Base-by-base conservation (phyloP, 2,329 filamentous ascomycete genomes). In the Xylaria sp. region DNA sequence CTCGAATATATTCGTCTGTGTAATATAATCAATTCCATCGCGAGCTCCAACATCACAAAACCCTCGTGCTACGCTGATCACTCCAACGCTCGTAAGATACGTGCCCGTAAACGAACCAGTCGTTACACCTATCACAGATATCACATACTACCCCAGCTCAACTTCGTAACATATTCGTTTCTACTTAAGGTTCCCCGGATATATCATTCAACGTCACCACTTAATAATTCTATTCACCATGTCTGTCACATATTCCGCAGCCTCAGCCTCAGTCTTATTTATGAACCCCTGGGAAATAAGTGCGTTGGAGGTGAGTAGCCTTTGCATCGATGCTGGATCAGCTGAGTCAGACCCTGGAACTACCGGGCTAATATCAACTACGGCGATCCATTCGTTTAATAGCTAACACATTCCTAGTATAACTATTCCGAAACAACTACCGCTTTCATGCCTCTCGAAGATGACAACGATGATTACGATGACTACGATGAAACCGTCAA, bases 281-380 rank as follows among this genome's bases (percentile, higher is more conserved):
- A 72, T 72, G 70, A 72, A 72, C 59, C 65, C 70, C 33, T 72
- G 70, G 70, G 70, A 72, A 44, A 11, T 54, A 26, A 60, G 60
- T 48, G 70, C 70, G 13, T 66, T 71, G 59, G 62, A 71, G 31
- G 70, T 71, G 26, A 66, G 70, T 71, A 26, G 15, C 2, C 36
- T n/a, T 31, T 15, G 15, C 51, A 15, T 48, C 9, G 17, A 59
- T 33, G 17, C 48, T 40, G 11, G 23, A 36, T 26, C 13, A 4
- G 10, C 10, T 7, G 38, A 59, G 15, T 33, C 23, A 42, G 42
- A n/a, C 17, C 23, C 36, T 36, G 15, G 48, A 20, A 28, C 10
- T 28, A 36, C 13, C 13, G 13, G 26, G n/a, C n/a, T 49, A 28
- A 6, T 17, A 38, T 38, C 23, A 9, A 7, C 23, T 23, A 59